Conservation (phyloP, 345 rosid genomes). For the Trapa incisa region DNA sequence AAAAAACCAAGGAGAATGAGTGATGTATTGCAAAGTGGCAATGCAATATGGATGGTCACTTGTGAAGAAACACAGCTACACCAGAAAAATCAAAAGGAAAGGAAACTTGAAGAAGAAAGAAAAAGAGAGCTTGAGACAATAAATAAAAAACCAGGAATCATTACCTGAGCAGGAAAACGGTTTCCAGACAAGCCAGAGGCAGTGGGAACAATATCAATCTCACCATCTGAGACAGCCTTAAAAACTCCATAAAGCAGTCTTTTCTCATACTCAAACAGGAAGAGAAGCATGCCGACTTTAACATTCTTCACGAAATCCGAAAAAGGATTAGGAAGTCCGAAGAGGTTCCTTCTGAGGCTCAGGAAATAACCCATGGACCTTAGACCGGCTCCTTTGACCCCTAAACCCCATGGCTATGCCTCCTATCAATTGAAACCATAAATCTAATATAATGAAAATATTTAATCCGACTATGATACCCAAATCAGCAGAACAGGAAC, state of each 20-base stretch:
- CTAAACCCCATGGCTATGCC: neutral
- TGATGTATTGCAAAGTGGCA: neutral
- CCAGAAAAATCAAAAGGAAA: neutral
- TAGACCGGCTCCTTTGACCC: neutral
- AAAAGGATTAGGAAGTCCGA: slow-evolving; percentile 45
- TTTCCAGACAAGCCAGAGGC: slow-evolving; percentile 47
- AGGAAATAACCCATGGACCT: slow-evolving; percentile 5
- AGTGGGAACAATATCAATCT: slow-evolving; percentile 41
- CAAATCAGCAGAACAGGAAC: neutral
- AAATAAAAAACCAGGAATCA: neutral
- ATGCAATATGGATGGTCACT: neutral
- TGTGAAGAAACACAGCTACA: neutral
- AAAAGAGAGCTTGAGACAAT: no score
- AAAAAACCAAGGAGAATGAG: neutral
- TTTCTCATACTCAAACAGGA: slow-evolving; percentile 53
- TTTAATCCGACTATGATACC: neutral
- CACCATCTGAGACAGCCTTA: slow-evolving; percentile 46
- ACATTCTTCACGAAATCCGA: slow-evolving; percentile 39
- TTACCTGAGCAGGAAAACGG: slow-evolving; percentile 71
- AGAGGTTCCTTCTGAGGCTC: slow-evolving; percentile 24
- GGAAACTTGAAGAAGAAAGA: neutral
- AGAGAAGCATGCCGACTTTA: slow-evolving; percentile 61
- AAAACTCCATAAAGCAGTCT: slow-evolving; percentile 61
- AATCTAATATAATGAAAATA: neutral
- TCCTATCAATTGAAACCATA: neutral